Evolutionary conservation across 306 rosid species (phyloP), one percentile per base, ranked within the genome.

Genomic region (Citrullus colocynthis): DNA sequence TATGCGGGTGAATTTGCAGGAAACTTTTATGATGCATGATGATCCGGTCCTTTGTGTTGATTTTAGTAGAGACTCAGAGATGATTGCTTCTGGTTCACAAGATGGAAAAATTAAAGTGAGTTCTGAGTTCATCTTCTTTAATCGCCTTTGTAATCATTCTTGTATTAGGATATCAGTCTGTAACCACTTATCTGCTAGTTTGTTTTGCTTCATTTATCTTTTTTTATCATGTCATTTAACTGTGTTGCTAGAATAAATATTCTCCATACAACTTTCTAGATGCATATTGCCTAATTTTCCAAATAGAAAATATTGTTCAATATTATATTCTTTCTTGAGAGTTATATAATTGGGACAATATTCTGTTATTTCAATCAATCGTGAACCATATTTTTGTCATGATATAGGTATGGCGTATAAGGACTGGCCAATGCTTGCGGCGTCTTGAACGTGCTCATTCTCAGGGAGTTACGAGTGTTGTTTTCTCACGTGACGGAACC

Each of bases 341-440:
- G 28, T 34, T 65, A 16, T 64, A 44, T 70, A 45, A 24, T 72
- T 72, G 21, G 42, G 5, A 3, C 42, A 51, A 16, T 10, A 17
- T 51, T 49, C 5, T 73, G 41, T 73, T 73, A 52, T n/a, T 74
- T 74, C 60, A 24, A 28, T 72, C 77, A 72, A 28, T 44, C 20
- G 9, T 9, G 30, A 32, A 17, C 17, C 45, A 51, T 74, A 32
- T 74, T 52, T 52, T 52, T 74, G 76, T 72, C 20, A 16, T 72
- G 39, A 24, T 17, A 67, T 80, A 95, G 99, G 93, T 96, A 42
- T 96, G 98, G 98, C 98, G 99, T 78, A 88, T 92, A 59, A 91
- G 99, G 88, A 93, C 96, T 62, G 99, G 98, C 76, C 99, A 96
- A 87, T 96, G 99, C 88, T 86, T 96, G 91, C 91, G 99, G 58